A percentile compares a stretch with the other conserved stretches of the same genome.
These are phyloP conservation scores for Rhododendron henanense DNA, from an alignment of 148 eudicot species.

Conservation along the genomic window DNA sequence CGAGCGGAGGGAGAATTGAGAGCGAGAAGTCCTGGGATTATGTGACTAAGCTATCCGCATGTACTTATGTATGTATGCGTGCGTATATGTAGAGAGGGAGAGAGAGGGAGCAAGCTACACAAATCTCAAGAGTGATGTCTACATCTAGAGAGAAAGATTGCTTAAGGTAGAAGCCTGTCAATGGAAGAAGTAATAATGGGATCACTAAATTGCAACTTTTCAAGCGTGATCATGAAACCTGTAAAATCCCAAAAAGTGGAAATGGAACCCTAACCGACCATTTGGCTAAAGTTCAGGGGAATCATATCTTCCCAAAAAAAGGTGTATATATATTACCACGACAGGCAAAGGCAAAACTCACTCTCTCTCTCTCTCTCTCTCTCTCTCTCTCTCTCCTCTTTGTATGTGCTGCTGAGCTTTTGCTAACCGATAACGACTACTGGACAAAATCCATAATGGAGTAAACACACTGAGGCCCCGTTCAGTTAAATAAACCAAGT, in stretches of 20 bases:
- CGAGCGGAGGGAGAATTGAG: background rate
- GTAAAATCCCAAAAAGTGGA: background rate
- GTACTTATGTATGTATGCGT: background rate
- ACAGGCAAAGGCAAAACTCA: background rate
- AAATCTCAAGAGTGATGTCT: background rate
- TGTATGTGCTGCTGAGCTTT: background rate
- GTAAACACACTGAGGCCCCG: background rate
- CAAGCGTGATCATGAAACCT: slow-evolving; percentile 19
- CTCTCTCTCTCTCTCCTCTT: background rate
- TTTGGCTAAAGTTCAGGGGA: background rate
- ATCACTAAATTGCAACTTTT: slow-evolving; percentile 8
- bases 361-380: slow-evolving; percentile 16
- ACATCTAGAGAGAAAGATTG: slow-evolving; percentile 7
- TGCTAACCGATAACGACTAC: background rate
- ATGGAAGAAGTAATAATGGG: background rate
- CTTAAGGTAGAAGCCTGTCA: slow-evolving; percentile 10
- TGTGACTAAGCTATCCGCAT: background rate
- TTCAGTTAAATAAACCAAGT: too few relatives aligned
- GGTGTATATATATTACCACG: background rate
- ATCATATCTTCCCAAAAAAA: slow-evolving; percentile 13
- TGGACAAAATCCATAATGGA: background rate
- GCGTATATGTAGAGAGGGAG: background rate
- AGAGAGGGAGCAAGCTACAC: background rate
- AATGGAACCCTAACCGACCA: slow-evolving; percentile 15
- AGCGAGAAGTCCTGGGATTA: background rate